Evolutionary conservation across 176 grass and related monocot genomes (phyloP).

Genomic region (Thalia dealbata): DNA sequence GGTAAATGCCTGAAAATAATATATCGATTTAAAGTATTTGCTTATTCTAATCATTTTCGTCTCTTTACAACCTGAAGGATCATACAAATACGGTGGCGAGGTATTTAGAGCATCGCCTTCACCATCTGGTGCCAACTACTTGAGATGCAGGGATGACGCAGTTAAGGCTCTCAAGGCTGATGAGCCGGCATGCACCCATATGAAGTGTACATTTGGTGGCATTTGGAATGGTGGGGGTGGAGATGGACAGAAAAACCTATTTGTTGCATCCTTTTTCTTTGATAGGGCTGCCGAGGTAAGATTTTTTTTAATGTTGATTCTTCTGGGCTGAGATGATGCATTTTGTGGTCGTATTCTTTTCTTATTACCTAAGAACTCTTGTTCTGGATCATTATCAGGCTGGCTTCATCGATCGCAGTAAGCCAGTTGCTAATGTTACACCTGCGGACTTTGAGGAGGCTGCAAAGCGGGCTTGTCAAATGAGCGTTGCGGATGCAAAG

Average conservation of each 20-base stretch:
- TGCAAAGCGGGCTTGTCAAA: slow-evolving; percentile 74
- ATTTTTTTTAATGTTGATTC: background rate
- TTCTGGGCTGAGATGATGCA: too few species aligned
- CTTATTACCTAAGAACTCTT: background rate
- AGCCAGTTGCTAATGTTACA: slow-evolving; percentile 51
- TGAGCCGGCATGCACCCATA: slow-evolving; percentile 83
- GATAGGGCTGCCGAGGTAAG: slow-evolving; percentile 83
- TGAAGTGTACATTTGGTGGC: slow-evolving; percentile 99
- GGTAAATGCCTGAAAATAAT: background rate
- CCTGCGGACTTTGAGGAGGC: slow-evolving; percentile 72
- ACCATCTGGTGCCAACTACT: slow-evolving; percentile 64
- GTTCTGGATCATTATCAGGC: slow-evolving; percentile 41
- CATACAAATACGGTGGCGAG: slow-evolving; percentile 58
- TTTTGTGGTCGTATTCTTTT: background rate
- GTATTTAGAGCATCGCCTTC: slow-evolving; percentile 58
- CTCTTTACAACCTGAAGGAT: slow-evolving; percentile 34
- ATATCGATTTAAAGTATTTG: background rate
- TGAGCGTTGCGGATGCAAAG: slow-evolving; percentile 73
- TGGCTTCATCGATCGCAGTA: slow-evolving; percentile 68
- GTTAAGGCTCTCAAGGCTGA: slow-evolving; percentile 64
- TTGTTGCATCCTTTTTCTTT: slow-evolving; percentile 99
- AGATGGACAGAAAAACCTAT: slow-evolving; percentile 94
- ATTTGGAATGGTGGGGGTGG: slow-evolving; percentile 98
- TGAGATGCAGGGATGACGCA: slow-evolving; percentile 62
- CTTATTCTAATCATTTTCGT: background rate